Percentiles rank a stretch among this genome's conserved stretches.
Conservation (phyloP, 1,284 basidiomycete species). For the Taiwanofungus camphoratus region DNA sequence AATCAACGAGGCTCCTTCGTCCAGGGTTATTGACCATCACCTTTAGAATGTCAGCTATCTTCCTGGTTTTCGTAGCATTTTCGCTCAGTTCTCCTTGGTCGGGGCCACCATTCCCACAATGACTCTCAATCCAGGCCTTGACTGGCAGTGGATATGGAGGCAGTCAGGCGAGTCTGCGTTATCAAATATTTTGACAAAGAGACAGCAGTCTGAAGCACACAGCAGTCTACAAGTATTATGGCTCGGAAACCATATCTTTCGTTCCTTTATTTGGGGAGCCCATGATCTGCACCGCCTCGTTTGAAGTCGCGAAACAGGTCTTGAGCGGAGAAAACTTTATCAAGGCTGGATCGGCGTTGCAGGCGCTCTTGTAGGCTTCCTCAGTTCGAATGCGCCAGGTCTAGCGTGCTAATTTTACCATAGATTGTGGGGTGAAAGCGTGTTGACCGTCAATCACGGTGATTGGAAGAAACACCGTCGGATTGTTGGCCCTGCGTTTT, state of each 20-base stretch:
- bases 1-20: not conserved
- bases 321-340: not conserved
- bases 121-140: conserved; percentile 6
- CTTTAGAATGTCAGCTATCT: not conserved
- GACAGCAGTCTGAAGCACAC: not conserved
- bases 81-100: not conserved
- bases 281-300: conserved; percentile 6
- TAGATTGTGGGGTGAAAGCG: conserved; percentile 10
- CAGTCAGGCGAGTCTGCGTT: conserved; percentile 1
- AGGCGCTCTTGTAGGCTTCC: no score
- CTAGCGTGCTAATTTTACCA: not conserved
- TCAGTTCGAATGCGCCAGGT: not conserved
- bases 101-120: conserved; percentile 2
- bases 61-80: not conserved
- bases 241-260: conserved; percentile 7
- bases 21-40: not conserved
- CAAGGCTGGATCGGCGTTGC: not conserved
- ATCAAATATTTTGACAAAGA: not conserved
- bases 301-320: conserved; percentile 5
- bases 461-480: conserved; percentile 10
- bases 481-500: conserved; percentile 9
- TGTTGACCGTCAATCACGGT: conserved; percentile 7
- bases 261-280: conserved; percentile 6
- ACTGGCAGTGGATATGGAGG: conserved; percentile 11
- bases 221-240: conserved; percentile 7